A percentile compares a stretch with the other conserved stretches of the same genome.
Conservation (phyloP, 2,329 filamentous ascomycete species). For the Ophiostoma australiae region DNA sequence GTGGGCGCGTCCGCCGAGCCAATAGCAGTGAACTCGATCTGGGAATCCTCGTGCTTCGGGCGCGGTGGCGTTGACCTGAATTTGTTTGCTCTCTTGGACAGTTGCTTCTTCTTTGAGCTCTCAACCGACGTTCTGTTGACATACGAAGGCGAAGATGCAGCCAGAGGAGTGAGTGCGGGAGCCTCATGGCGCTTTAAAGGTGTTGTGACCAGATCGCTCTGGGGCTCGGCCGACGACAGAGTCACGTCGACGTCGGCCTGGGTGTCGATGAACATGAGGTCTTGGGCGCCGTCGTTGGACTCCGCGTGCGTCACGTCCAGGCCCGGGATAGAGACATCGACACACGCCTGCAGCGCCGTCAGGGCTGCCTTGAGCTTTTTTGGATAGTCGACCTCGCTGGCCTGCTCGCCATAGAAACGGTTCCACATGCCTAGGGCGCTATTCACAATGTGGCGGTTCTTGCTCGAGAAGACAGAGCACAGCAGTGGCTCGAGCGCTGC, state of each 20-base stretch:
- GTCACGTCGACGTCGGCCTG: conserved; percentile 42
- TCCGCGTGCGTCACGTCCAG: conserved; percentile 38
- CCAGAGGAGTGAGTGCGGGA: conserved; percentile 14
- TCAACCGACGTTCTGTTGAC: conserved; percentile 17
- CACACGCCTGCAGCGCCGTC: conserved; percentile 52
- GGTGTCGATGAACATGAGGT: conserved; percentile 43
- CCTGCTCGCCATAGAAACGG: conserved; percentile 53
- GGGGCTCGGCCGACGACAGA: conserved; percentile 30
- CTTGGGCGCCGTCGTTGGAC: conserved; percentile 36
- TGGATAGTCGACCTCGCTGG: conserved; percentile 59
- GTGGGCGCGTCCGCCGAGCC: conserved; percentile 42
- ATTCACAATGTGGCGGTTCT: conserved; percentile 51
- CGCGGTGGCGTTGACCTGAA: conserved; percentile 39
- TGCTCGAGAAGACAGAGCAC: conserved; percentile 54
- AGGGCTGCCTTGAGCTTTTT: conserved; percentile 58
- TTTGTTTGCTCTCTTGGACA: conserved; percentile 23
- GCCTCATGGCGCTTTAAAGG: conserved; percentile 29
- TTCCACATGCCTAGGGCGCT: conserved; percentile 61
- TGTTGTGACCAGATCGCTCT: conserved; percentile 26
- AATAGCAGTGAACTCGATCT: conserved; percentile 70
- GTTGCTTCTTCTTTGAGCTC: not conserved
- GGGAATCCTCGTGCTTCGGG: conserved; percentile 73
- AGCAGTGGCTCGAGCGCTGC: conserved; percentile 49
- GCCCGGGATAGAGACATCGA: conserved; percentile 45
- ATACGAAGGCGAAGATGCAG: conserved; percentile 20